Evolutionary conservation across 371 early-diverging fungal species (phyloP).

Genomic region (Blakeslea trispora): DNA sequence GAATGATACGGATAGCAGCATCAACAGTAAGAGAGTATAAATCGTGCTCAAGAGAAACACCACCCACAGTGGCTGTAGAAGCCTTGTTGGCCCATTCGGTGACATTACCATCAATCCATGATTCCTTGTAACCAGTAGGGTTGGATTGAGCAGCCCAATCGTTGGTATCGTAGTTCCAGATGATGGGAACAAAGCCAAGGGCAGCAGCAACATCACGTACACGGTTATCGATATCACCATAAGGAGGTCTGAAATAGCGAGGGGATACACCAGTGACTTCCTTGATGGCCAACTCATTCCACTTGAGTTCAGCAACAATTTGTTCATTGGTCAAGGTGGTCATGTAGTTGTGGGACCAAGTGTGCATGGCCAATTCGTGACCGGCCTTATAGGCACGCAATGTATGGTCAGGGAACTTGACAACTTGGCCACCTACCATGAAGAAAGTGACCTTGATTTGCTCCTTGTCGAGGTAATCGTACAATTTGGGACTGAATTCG

Average conservation of each 20-base stretch:
- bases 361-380: conserved; percentile 61
- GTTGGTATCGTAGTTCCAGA: conserved; percentile 51
- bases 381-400: conserved; percentile 42
- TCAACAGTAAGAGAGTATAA: conserved; percentile 41
- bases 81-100: conserved; percentile 42
- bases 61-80: conserved; percentile 31
- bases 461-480: conserved; percentile 38
- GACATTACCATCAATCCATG: conserved; percentile 41
- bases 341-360: conserved; percentile 62
- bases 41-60: conserved; percentile 49
- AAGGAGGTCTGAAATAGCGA: conserved; percentile 63
- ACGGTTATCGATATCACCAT: conserved; percentile 58
- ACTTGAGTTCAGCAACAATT: conserved; percentile 66
- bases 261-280: conserved; percentile 64
- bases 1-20: conserved; percentile 40
- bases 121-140: conserved; percentile 12
- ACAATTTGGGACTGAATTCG: conserved; percentile 35
- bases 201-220: conserved; percentile 49
- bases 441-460: conserved; percentile 56
- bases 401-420: conserved; percentile 47
- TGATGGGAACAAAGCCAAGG: conserved; percentile 49
- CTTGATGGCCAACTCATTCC: conserved; percentile 60
- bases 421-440: conserved; percentile 55
- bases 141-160: conserved; percentile 39
- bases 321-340: conserved; percentile 63